Conservation (phyloP, 768 basidiomycete genomes). For the Leccinum aurantiacum region DNA sequence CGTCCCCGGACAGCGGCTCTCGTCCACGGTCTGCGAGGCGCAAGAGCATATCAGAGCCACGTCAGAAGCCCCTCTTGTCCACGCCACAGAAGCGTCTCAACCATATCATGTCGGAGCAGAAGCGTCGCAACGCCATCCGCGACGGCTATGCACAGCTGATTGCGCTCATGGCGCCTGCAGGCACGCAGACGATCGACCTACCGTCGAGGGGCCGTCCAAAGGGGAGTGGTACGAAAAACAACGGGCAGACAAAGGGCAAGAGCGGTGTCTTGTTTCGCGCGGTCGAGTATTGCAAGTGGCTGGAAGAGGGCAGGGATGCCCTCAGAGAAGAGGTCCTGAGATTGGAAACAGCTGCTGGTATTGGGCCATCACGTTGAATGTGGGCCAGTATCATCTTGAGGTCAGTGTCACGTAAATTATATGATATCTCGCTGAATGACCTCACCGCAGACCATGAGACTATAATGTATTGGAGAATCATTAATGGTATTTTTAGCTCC, state of each 20-base stretch:
- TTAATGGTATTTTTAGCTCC: conserved; percentile 10
- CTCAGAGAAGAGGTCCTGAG: conserved; percentile 66
- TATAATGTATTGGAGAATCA: background rate
- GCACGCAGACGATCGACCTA: conserved; percentile 67
- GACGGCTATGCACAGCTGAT: conserved; percentile 89
- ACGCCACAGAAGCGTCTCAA: conserved; percentile 87
- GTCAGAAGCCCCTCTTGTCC: conserved; percentile 65
- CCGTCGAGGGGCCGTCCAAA: conserved; percentile 80
- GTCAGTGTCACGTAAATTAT: conserved; percentile 13
- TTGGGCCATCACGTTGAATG: conserved; percentile 26
- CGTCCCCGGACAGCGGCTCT: conserved; percentile 14
- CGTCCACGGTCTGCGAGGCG: conserved; percentile 20
- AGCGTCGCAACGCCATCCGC: conserved; percentile 87
- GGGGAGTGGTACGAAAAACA: conserved; percentile 65
- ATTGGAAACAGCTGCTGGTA: conserved; percentile 67
- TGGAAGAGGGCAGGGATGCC: conserved; percentile 79
- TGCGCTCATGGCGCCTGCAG: conserved; percentile 76
- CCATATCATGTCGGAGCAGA: conserved; percentile 94
- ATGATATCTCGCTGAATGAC: background rate
- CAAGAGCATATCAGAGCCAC: conserved; percentile 25
- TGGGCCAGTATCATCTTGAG: background rate
- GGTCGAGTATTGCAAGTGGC: conserved; percentile 80
- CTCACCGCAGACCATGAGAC: background rate
- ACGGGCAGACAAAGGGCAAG: conserved; percentile 79
- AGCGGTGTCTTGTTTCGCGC: conserved; percentile 87